These are phyloP conservation scores for Colletotrichum echinochloae DNA, from an alignment of 2,329 filamentous ascomycete genomes.

Conservation along the genomic window DNA sequence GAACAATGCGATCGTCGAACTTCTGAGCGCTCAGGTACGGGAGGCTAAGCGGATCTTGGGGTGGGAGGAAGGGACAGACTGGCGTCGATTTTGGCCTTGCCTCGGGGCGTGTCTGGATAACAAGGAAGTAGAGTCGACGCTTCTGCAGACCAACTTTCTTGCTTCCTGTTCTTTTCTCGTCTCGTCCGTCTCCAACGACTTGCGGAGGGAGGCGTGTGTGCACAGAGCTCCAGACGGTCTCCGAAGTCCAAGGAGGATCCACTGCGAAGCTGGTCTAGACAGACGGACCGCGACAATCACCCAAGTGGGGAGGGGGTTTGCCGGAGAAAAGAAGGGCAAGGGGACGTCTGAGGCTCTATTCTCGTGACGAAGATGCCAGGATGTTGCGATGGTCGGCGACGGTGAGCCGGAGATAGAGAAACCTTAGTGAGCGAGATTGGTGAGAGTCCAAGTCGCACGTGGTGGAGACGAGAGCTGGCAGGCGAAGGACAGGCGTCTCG, in stretches of 20 bases:
- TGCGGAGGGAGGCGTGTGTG: slow-evolving; percentile 31
- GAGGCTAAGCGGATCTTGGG: slow-evolving; percentile 39
- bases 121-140: slow-evolving; percentile 38
- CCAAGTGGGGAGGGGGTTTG: slow-evolving; percentile 42
- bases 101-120: slow-evolving; percentile 39
- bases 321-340: slow-evolving; percentile 33
- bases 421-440: slow-evolving; percentile 25
- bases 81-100: slow-evolving; percentile 28
- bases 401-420: slow-evolving; percentile 39
- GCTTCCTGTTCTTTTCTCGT: slow-evolving; percentile 30
- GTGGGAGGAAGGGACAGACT: slow-evolving; percentile 31
- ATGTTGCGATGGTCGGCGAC: slow-evolving; percentile 36
- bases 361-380: slow-evolving; percentile 30
- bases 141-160: slow-evolving; percentile 31
- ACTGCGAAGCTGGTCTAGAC: slow-evolving; percentile 36
- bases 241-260: slow-evolving; percentile 32
- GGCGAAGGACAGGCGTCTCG: slow-evolving; percentile 1
- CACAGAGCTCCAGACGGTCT: slow-evolving; percentile 41
- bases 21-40: slow-evolving; percentile 43
- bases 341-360: slow-evolving; percentile 34
- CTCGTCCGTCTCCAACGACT: slow-evolving; percentile 22
- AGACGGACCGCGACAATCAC: slow-evolving; percentile 41
- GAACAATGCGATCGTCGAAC: slow-evolving; percentile 42
- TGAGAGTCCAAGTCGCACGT: slow-evolving; percentile 8
- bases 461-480: slow-evolving; percentile 1